Conservation (phyloP, 768 basidiomycete species). For the Leccinum rimulosum region DNA sequence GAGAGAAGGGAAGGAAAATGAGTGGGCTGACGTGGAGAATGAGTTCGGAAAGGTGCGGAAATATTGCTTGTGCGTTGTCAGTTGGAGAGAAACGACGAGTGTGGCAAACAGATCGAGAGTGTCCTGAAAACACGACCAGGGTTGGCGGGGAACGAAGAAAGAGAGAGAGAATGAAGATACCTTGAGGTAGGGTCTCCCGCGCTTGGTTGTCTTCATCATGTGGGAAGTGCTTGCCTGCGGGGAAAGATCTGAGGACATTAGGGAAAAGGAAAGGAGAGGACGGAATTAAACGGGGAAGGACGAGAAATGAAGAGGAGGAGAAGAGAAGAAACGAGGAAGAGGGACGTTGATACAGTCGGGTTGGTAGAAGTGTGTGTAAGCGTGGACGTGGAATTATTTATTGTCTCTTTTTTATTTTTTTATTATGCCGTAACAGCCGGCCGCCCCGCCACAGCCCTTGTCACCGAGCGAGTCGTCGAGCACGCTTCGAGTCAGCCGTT, state of each 20-base stretch:
- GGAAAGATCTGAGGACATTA: conserved; percentile 37
- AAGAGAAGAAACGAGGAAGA: conserved; percentile 29
- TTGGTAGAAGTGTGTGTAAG: not conserved
- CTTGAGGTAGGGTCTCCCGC: conserved; percentile 92
- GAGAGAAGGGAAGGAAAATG: conserved; percentile 6
- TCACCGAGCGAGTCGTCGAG: not conserved
- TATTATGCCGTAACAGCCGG: conserved; percentile 20
- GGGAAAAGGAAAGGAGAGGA: conserved; percentile 22
- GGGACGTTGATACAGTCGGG: conserved; percentile 21
- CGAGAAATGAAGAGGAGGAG: conserved; percentile 31
- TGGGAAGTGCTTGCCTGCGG: conserved; percentile 73
- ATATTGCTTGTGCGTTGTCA: conserved; percentile 90
- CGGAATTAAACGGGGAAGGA: conserved; percentile 25
- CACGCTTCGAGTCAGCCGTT: not conserved
- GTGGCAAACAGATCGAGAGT: conserved; percentile 98
- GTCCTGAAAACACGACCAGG: conserved; percentile 53
- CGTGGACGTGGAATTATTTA: conserved; percentile 33
- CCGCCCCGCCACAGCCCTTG: conserved; percentile 16
- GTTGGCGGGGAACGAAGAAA: conserved; percentile 9
- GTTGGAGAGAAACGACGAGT: conserved; percentile 87
- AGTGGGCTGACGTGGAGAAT: conserved; percentile 81
- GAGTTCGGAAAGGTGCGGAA: conserved; percentile 94
- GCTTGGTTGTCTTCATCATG: conserved; percentile 99
- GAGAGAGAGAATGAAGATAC: conserved; percentile 37
- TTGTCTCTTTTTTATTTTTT: conserved; percentile 9